phyloP scores from a whole-genome alignment of 352 stramenopile genomes.

The Phytophthora pluvialis region DNA sequence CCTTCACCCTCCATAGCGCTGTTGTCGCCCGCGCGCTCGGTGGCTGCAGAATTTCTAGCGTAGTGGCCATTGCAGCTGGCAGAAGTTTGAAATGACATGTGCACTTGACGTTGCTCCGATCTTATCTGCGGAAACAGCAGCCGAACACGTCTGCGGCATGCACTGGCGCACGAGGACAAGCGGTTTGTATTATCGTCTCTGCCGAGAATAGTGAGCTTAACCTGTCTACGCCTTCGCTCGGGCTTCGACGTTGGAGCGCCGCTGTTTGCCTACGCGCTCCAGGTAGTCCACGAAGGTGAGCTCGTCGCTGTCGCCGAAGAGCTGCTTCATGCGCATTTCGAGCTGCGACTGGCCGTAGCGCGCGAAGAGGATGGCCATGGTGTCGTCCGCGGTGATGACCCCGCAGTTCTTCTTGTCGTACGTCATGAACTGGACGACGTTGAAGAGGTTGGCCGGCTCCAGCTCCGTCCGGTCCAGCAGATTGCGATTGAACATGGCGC shows the following conservation, averaged over 20 bases:
- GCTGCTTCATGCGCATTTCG: constrained; percentile 91
- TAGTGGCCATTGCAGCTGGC: constrained; percentile 7
- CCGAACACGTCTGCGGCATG: background rate
- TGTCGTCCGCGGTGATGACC: constrained; percentile 96
- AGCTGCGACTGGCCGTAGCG: constrained; percentile 90
- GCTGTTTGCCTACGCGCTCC: constrained; percentile 77
- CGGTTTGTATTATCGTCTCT: constrained; percentile 16
- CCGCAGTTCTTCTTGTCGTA: constrained; percentile 96
- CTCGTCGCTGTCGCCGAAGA: constrained; percentile 90
- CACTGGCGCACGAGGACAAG: background rate
- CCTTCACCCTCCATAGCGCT: background rate
- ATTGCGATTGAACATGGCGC: constrained; percentile 97
- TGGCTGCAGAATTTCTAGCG: constrained; percentile 2
- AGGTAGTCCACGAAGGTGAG: constrained; percentile 84
- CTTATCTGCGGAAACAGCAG: constrained; percentile 5
- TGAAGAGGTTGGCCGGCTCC: constrained; percentile 96
- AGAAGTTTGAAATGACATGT: constrained; percentile 5
- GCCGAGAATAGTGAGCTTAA: background rate
- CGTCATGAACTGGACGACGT: constrained; percentile 98
- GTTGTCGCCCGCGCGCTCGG: background rate
- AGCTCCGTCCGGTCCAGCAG: constrained; percentile 95
- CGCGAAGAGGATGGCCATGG: constrained; percentile 98
- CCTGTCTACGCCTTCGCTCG: constrained; percentile 49
- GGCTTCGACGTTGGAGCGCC: constrained; percentile 63
- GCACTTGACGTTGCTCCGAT: constrained; percentile 2